Conservation (phyloP, 2,329 filamentous ascomycete genomes). For the Diaporthe ampelina region DNA sequence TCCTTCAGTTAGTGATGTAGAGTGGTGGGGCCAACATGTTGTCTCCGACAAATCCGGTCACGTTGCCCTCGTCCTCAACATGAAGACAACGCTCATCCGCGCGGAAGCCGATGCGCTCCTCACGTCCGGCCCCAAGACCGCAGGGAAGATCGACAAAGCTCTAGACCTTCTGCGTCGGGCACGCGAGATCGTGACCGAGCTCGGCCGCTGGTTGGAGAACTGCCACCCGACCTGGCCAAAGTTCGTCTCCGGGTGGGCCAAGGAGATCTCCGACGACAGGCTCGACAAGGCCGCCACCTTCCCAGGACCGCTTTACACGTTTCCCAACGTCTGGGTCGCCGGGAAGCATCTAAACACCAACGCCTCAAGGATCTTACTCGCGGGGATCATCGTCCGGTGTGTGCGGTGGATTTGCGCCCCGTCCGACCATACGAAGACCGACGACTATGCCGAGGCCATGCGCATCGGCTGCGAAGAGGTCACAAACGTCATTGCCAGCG, state of each 20-base stretch:
- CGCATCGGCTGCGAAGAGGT: slow-evolving; percentile 44
- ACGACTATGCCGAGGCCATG: slow-evolving; percentile 44
- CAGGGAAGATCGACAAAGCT: slow-evolving; percentile 44
- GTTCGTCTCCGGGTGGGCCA: slow-evolving; percentile 42
- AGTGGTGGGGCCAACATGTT: slow-evolving; percentile 45
- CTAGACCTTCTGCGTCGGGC: slow-evolving; percentile 44
- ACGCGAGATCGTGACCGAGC: slow-evolving; percentile 42
- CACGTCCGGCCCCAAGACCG: slow-evolving; percentile 39
- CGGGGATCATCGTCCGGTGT: slow-evolving; percentile 44
- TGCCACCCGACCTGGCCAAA: slow-evolving; percentile 45
- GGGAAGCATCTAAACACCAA: slow-evolving; percentile 47
- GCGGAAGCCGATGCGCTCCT: slow-evolving; percentile 45
- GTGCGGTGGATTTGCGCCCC: slow-evolving; percentile 45
- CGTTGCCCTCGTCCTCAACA: slow-evolving; percentile 45
- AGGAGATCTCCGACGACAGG: slow-evolving; percentile 41
- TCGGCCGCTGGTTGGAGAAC: slow-evolving; percentile 44
- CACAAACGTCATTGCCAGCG: slow-evolving; percentile 43
- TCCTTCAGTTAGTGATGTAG: slow-evolving; percentile 44
- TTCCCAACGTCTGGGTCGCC: slow-evolving; percentile 46
- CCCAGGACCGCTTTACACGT: slow-evolving; percentile 43
- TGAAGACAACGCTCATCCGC: slow-evolving; percentile 46
- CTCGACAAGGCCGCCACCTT: slow-evolving; percentile 42
- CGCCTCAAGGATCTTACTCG: slow-evolving; percentile 44
- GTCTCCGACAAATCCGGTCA: slow-evolving; percentile 45
- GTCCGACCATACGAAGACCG: slow-evolving; percentile 44